phyloP scores from a whole-genome alignment of 2,329 filamentous ascomycete species.

The Calycina herbarum region DNA sequence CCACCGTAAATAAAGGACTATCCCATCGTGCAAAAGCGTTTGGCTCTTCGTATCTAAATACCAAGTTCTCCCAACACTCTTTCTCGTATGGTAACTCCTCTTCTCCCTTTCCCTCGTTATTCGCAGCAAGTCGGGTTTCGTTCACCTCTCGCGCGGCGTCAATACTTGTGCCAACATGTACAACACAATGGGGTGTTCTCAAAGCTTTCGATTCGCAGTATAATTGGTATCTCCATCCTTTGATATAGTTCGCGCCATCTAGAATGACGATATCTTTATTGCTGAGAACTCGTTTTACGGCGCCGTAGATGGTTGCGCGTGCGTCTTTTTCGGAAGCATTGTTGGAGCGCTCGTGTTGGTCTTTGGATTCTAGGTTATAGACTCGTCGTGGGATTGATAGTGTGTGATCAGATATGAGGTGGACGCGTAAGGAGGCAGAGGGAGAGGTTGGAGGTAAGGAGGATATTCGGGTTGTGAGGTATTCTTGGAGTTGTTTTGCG shows the following conservation, averaged over 20 bases:
- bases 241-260: conserved; percentile 84
- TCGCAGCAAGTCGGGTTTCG: conserved; percentile 50
- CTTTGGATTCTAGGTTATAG: conserved; percentile 64
- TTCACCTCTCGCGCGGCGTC: conserved; percentile 61
- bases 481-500: conserved; percentile 15
- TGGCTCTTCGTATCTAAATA: conserved; percentile 80
- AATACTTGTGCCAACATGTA: conserved; percentile 60
- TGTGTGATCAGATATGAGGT: conserved; percentile 72
- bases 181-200: conserved; percentile 71
- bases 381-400: conserved; percentile 69
- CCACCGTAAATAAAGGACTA: conserved; percentile 75
- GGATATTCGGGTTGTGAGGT: conserved; percentile 43
- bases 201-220: conserved; percentile 82
- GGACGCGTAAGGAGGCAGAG: conserved; percentile 56
- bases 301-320: conserved; percentile 71
- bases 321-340: conserved; percentile 80
- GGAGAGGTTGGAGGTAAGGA: conserved; percentile 36
- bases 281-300: conserved; percentile 73
- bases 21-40: conserved; percentile 86
- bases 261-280: conserved; percentile 76
- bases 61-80: conserved; percentile 38
- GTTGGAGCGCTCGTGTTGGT: conserved; percentile 65
- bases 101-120: conserved; percentile 31
- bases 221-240: conserved; percentile 84
- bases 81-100: conserved; percentile 36